A percentile compares a stretch with the other conserved stretches of the same genome.
Conservation (phyloP, 306 rosid genomes). For the Dryas alaskensis region DNA sequence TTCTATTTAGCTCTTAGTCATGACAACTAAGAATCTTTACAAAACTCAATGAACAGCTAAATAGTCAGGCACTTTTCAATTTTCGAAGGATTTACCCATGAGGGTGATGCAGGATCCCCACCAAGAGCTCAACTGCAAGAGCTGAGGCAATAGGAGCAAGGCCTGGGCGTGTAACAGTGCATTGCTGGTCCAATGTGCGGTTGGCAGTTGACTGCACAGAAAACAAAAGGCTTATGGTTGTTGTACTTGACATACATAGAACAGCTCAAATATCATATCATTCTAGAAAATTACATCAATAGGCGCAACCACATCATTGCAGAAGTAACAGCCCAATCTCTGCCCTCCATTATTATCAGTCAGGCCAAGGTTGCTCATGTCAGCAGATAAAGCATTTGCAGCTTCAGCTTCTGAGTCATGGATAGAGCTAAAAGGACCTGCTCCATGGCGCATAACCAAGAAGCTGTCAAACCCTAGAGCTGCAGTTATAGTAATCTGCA, state of each 20-base stretch:
- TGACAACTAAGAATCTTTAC: conserved; percentile 11
- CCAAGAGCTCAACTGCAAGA: conserved; percentile 87
- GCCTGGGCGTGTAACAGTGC: conserved; percentile 96
- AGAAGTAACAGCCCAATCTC: conserved; percentile 95
- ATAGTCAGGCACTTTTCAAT: background rate
- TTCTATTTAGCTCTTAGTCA: background rate
- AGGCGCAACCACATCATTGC: conserved; percentile 95
- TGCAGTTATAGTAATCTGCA: conserved; percentile 82
- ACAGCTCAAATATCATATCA: conserved; percentile 21
- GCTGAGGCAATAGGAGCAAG: conserved; percentile 96
- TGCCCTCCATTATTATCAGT: conserved; percentile 39
- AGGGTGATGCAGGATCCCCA: conserved; percentile 88
- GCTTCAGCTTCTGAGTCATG: conserved; percentile 38
- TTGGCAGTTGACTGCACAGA: conserved; percentile 83
- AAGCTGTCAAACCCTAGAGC: conserved; percentile 97
- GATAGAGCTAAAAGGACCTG: conserved; percentile 64
- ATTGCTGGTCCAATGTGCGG: conserved; percentile 97
- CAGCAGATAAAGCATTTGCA: conserved; percentile 38
- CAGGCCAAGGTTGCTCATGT: conserved; percentile 32
- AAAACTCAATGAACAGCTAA: background rate
- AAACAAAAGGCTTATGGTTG: conserved; percentile 22
- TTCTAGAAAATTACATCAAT: conserved; percentile 64
- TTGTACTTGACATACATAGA: conserved; percentile 2
- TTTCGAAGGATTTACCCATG: conserved; percentile 52
- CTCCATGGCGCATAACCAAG: conserved; percentile 98